Evolutionary conservation across 129 eudicot species (phyloP).

Genomic region (Smallanthus sonchifolius): DNA sequence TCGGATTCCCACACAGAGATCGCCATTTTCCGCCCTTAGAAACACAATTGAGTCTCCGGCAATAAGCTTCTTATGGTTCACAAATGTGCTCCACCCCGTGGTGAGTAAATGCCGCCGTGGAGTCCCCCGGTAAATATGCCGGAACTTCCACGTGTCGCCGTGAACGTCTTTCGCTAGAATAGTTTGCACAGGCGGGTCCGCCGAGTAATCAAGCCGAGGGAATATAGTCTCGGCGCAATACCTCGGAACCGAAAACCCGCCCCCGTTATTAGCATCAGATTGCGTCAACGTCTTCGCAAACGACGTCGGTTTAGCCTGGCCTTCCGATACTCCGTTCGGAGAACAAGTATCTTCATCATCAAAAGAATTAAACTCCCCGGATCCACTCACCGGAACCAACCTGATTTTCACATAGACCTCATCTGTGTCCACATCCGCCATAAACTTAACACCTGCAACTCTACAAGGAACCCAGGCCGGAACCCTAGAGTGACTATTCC

Average conservation of each 20-base stretch:
- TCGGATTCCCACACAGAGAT: conserved; percentile 86
- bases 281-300: conserved; percentile 95
- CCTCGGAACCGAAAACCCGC: conserved; percentile 95
- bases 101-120: conserved; percentile 91
- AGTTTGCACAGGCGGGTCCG: conserved; percentile 93
- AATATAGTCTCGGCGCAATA: conserved; percentile 95
- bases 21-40: conserved; percentile 84
- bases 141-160: conserved; percentile 86
- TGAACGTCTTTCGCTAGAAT: conserved; percentile 93
- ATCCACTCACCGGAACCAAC: conserved; percentile 43
- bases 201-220: conserved; percentile 81
- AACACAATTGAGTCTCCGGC: conserved; percentile 97
- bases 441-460: conserved; percentile 49
- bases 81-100: conserved; percentile 99
- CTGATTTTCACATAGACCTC: conserved; percentile 74
- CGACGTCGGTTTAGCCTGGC: conserved; percentile 62
- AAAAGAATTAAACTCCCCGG: conserved; percentile 41
- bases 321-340: conserved; percentile 34
- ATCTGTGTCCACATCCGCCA: conserved; percentile 92
- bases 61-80: conserved; percentile 85
- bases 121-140: conserved; percentile 91
- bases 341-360: conserved; percentile 44
- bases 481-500: conserved; percentile 40
- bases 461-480: conserved; percentile 70
- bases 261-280: conserved; percentile 95